These are phyloP conservation scores for Podospora didyma DNA, from an alignment of 495 filamentous ascomycete genomes.

Conservation along the genomic window DNA sequence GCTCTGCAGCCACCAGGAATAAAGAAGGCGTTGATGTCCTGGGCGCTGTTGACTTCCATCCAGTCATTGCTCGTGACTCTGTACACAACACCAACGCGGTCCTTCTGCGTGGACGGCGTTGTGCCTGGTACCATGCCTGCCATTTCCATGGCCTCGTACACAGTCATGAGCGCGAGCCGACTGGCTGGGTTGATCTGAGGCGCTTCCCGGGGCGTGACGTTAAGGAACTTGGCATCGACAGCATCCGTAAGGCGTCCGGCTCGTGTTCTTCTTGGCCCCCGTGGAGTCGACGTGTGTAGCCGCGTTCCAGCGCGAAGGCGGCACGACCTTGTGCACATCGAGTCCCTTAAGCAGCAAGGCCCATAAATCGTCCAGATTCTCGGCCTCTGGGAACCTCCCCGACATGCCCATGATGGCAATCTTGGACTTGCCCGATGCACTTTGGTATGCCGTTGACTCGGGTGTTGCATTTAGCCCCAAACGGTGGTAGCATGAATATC, in stretches of 20 bases:
- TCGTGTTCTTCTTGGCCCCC: constrained; percentile 63
- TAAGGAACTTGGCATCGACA: constrained; percentile 81
- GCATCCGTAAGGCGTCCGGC: constrained; percentile 66
- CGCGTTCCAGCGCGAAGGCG: constrained; percentile 64
- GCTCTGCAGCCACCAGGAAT: constrained; percentile 74
- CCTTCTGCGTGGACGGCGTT: constrained; percentile 68
- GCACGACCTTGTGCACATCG: constrained; percentile 49
- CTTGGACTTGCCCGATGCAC: not conserved
- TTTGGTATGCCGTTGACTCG: not conserved
- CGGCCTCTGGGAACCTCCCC: constrained; percentile 57
- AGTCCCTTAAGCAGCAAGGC: constrained; percentile 56
- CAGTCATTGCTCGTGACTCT: constrained; percentile 80
- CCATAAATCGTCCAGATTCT: constrained; percentile 58
- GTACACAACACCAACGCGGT: constrained; percentile 79
- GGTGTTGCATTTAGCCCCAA: too few relatives aligned
- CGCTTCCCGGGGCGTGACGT: constrained; percentile 82
- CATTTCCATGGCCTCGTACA: constrained; percentile 82
- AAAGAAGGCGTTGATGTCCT: constrained; percentile 77
- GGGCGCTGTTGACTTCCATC: constrained; percentile 67
- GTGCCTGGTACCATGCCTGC: constrained; percentile 70
- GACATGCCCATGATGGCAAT: constrained; percentile 68
- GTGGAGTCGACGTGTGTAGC: constrained; percentile 66
- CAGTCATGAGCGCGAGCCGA: constrained; percentile 66
- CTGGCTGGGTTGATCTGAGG: constrained; percentile 76
- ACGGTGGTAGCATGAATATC: not conserved